phyloP scores from a whole-genome alignment of 352 stramenopile genomes.

The Elongisporangium prolatum region DNA sequence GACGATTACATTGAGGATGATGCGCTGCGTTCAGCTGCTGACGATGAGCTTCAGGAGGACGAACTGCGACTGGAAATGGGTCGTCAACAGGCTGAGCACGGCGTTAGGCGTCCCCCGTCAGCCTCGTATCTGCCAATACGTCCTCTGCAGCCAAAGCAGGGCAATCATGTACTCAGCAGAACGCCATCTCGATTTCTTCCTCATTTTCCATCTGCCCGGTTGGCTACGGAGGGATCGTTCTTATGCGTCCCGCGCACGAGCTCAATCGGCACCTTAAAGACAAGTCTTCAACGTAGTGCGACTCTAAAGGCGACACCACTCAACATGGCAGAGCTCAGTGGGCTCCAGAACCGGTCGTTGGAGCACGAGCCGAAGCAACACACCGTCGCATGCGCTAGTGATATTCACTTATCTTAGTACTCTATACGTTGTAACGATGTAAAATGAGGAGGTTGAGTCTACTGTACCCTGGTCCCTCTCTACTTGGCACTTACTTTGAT shows the following conservation, averaged over 20 bases:
- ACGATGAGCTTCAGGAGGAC: constrained; percentile 11
- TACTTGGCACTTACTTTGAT: not conserved
- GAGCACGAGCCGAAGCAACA: not conserved
- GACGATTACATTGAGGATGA: constrained; percentile 23
- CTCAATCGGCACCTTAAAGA: not conserved
- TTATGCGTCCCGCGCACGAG: not conserved
- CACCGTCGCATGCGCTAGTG: not conserved
- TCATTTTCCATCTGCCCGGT: not conserved
- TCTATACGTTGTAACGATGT: not conserved
- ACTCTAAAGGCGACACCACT: not conserved
- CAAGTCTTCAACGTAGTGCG: not conserved
- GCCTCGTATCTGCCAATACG: constrained; percentile 15
- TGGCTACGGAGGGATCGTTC: not conserved
- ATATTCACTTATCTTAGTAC: not conserved
- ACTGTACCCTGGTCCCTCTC: not conserved
- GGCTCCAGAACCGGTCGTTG: not conserved
- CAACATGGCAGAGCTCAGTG: not conserved
- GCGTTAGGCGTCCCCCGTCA: constrained; percentile 1
- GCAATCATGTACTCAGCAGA: constrained; percentile 21
- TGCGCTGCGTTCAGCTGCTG: not conserved
- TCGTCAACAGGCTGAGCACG: constrained; percentile 22
- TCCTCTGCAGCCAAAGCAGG: constrained; percentile 20
- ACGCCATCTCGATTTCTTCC: not conserved
- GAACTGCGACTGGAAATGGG: constrained; percentile 21
- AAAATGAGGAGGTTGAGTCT: too few species aligned